These are phyloP conservation scores for Cucurbita maxima DNA, from an alignment of 306 rosid species.

Conservation along the genomic window DNA sequence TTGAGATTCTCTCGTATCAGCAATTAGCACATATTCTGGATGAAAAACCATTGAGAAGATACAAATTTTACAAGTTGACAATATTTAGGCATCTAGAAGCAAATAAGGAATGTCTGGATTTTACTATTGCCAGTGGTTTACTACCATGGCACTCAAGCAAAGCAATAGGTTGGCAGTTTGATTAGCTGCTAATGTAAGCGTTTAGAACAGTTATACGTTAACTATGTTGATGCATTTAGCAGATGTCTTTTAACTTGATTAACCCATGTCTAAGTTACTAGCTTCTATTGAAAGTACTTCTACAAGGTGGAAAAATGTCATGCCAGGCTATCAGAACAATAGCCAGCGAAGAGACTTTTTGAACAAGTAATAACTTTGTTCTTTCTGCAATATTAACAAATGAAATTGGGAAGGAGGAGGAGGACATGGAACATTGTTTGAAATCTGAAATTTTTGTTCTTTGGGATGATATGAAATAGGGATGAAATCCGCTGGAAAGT, in stretches of 20 bases:
- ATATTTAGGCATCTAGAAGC: background rate
- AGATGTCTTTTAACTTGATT: background rate
- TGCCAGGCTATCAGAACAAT: background rate
- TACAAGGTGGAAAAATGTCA: background rate
- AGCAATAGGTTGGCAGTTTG: background rate
- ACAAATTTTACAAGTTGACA: background rate
- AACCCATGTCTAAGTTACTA: background rate
- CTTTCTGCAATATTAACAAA: background rate
- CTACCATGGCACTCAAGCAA: background rate
- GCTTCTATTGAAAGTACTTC: background rate
- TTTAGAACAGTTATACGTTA: background rate
- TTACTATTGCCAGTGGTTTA: background rate
- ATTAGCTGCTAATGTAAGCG: background rate
- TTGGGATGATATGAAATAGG: background rate
- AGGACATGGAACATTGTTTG: background rate
- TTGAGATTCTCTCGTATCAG: background rate
- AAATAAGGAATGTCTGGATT: background rate
- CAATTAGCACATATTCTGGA: background rate
- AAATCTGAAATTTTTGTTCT: background rate
- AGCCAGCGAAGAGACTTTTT: background rate
- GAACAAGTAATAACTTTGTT: background rate
- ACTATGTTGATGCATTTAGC: background rate
- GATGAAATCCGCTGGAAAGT: background rate
- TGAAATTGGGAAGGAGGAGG: background rate
- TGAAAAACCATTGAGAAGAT: background rate